A percentile compares a stretch with the other conserved stretches of the same genome.
Evolutionary conservation across 805 yeast genomes (phyloP).

Genomic region (Barnettozyma californica): DNA sequence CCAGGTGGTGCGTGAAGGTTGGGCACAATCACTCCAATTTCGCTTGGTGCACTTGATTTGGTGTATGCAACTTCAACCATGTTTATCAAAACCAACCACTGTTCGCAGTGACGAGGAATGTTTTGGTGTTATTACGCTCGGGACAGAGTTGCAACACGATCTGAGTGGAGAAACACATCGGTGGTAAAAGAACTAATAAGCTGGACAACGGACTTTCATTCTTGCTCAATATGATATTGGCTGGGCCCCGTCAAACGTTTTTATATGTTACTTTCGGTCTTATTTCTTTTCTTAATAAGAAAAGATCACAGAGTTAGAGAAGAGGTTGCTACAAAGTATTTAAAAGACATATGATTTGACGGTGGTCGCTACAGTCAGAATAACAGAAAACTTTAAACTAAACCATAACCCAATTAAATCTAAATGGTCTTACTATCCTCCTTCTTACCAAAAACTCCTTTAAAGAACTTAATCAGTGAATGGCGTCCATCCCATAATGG

Average conservation of each 20-base stretch:
- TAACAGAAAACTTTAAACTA: not conserved
- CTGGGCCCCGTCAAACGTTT: not conserved
- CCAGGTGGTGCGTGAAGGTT: not conserved
- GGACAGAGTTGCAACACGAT: not conserved
- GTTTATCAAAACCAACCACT: not conserved
- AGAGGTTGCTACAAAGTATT: not conserved
- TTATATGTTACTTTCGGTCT: not conserved
- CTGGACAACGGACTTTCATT: not conserved
- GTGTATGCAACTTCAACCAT: not conserved
- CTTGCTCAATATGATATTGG: not conserved
- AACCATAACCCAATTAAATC: not conserved
- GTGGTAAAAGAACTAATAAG: not conserved
- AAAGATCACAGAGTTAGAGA: not conserved
- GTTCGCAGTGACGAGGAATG: not conserved
- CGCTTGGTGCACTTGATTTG: not conserved
- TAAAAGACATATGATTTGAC: not conserved
- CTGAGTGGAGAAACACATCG: not conserved
- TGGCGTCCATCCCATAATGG: slow-evolving; percentile 34
- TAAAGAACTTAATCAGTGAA: slow-evolving; percentile 23
- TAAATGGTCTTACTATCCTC: not conserved
- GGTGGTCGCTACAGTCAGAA: not conserved
- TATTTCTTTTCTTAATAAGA: not conserved
- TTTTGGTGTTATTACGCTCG: not conserved
- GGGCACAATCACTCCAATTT: not conserved
- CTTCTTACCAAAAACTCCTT: slow-evolving; percentile 31